Percentiles rank a stretch among this genome's conserved stretches.
Conservation (phyloP, 2,329 filamentous ascomycete genomes). For the Aaosphaeria pasadenensis region DNA sequence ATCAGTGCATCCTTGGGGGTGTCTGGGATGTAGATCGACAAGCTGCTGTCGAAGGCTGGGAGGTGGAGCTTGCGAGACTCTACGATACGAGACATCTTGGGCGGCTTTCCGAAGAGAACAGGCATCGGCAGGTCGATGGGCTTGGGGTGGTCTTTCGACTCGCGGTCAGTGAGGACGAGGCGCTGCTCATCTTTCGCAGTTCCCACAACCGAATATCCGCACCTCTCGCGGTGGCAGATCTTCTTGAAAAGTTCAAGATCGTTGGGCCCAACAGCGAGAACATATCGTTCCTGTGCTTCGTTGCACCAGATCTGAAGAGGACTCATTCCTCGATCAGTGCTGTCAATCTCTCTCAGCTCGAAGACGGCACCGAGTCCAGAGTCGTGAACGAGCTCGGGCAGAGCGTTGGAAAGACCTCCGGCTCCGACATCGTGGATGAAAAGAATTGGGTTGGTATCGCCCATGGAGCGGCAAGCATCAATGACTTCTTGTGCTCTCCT, state of each 20-base stretch:
- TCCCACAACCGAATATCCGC: constrained; percentile 89
- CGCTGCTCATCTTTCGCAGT: constrained; percentile 69
- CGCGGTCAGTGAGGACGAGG: constrained; percentile 77
- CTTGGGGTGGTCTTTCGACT: constrained; percentile 69
- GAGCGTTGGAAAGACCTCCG: constrained; percentile 78
- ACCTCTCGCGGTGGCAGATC: constrained; percentile 77
- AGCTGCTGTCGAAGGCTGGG: constrained; percentile 69
- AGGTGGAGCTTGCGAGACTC: constrained; percentile 66
- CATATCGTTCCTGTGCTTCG: constrained; percentile 94
- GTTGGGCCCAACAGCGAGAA: constrained; percentile 80
- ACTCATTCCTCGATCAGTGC: constrained; percentile 85
- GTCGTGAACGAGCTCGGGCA: constrained; percentile 89
- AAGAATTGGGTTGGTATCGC: constrained; percentile 81
- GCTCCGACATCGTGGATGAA: constrained; percentile 98
- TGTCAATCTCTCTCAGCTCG: constrained; percentile 91
- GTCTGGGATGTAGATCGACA: constrained; percentile 65
- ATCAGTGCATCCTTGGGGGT: constrained; percentile 52
- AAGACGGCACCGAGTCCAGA: constrained; percentile 88
- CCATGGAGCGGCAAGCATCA: constrained; percentile 84
- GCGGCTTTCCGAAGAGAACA: constrained; percentile 81
- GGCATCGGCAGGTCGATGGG: constrained; percentile 90
- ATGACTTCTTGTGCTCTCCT: constrained; percentile 97
- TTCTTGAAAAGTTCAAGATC: constrained; percentile 69
- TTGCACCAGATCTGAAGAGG: constrained; percentile 98
- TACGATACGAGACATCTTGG: constrained; percentile 75